phyloP scores from a whole-genome alignment of 2,329 filamentous ascomycete genomes.

The Lithohypha guttulata region DNA sequence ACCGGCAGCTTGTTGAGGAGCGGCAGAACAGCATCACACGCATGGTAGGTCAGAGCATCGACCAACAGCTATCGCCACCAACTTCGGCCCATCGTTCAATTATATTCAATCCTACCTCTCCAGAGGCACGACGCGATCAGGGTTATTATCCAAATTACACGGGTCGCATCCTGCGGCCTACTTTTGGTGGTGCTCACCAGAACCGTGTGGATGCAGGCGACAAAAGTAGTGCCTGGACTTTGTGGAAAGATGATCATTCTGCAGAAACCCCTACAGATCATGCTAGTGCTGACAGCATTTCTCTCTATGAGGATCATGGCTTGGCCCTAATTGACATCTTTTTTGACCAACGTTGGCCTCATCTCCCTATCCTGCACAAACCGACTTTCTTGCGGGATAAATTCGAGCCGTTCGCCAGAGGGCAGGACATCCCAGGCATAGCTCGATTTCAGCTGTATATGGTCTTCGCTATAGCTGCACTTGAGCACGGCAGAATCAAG shows the following conservation, averaged over 20 bases:
- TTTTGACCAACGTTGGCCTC: constrained; percentile 23
- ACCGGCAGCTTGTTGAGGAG: constrained; percentile 4
- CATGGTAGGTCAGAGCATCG: background rate
- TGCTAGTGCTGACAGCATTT: constrained; percentile 2
- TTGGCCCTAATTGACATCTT: constrained; percentile 17
- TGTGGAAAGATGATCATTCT: constrained; percentile 9
- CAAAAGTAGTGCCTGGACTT: constrained; percentile 9
- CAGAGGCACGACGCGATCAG: background rate
- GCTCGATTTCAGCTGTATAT: constrained; percentile 21
- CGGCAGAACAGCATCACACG: too few species aligned
- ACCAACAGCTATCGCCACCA: background rate
- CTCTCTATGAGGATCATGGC: constrained; percentile 6
- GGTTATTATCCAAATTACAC: constrained; percentile 2
- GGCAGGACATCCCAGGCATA: constrained; percentile 1
- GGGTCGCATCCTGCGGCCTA: constrained; percentile 7
- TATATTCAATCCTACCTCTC: background rate
- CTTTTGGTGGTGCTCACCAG: constrained; percentile 8
- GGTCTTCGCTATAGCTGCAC: constrained; percentile 20
- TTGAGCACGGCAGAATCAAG: constrained; percentile 16
- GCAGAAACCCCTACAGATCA: constrained; percentile 6
- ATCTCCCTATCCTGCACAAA: constrained; percentile 21
- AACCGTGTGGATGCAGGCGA: constrained; percentile 8
- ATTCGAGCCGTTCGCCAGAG: constrained; percentile 8
- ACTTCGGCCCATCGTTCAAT: background rate
- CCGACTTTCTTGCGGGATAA: constrained; percentile 17